Percentiles rank a stretch among this genome's conserved stretches.
Conservation (phyloP, 768 basidiomycete genomes). For the Neoboletus magnificus region DNA sequence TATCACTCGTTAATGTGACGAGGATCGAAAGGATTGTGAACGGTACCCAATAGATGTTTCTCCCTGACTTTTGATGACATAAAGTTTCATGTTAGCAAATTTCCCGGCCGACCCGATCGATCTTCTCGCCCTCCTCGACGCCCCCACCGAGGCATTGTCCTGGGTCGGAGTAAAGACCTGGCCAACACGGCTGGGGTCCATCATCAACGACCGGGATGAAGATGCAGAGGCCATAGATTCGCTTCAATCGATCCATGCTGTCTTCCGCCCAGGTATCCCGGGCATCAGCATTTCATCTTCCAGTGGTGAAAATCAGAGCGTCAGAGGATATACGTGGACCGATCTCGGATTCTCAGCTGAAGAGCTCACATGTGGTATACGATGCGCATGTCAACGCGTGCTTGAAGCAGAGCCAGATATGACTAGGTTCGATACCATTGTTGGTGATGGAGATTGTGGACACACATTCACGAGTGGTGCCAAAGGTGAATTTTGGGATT, state of each 20-base stretch:
- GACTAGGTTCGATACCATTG: slow-evolving; percentile 56
- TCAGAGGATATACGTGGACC: slow-evolving; percentile 1
- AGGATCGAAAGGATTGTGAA: slow-evolving; percentile 16
- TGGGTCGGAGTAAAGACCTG: slow-evolving; percentile 40
- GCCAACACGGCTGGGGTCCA: slow-evolving; percentile 8
- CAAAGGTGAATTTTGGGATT: slow-evolving; percentile 22
- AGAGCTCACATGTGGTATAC: slow-evolving; percentile 9
- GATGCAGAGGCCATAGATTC: slow-evolving; percentile 7
- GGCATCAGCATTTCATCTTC: background rate
- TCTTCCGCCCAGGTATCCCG: background rate
- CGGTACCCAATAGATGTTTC: background rate
- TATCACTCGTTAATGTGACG: slow-evolving; percentile 50
- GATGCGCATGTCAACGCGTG: slow-evolving; percentile 39
- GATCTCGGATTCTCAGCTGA: slow-evolving; percentile 9
- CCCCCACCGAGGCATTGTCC: slow-evolving; percentile 40
- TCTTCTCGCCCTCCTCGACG: slow-evolving; percentile 39
- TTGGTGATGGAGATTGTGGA: slow-evolving; percentile 65
- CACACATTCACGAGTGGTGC: slow-evolving; percentile 53
- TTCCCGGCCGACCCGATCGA: slow-evolving; percentile 17
- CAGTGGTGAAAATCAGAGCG: no score
- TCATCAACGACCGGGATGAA: background rate
- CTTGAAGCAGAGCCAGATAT: slow-evolving; percentile 48
- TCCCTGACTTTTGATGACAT: background rate
- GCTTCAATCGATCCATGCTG: slow-evolving; percentile 2
- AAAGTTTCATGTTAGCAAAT: background rate